These are phyloP conservation scores for Syzygium oleosum DNA, from an alignment of 345 rosid species.

Conservation along the genomic window DNA sequence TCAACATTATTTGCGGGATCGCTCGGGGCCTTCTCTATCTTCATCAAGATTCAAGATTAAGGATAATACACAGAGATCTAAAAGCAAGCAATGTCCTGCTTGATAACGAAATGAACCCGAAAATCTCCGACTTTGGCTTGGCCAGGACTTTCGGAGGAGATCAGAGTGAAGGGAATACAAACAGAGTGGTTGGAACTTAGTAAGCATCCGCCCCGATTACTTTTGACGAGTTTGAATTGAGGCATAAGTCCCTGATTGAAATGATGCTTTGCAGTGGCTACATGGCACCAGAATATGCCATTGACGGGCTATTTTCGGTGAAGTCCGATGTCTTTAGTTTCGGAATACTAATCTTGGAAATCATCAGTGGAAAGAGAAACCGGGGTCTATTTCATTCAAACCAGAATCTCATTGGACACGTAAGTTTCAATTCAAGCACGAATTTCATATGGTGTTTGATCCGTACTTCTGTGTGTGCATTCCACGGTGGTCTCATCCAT, in stretches of 20 bases:
- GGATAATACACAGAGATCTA: slow-evolving; percentile 30
- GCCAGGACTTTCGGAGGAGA: slow-evolving; percentile 26
- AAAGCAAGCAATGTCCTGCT: slow-evolving; percentile 31
- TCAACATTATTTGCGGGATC: slow-evolving; percentile 20
- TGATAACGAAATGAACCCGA: slow-evolving; percentile 23
- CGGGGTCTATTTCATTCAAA: slow-evolving; percentile 20
- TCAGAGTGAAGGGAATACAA: slow-evolving; percentile 18
- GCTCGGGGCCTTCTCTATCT: slow-evolving; percentile 37
- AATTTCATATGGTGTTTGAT: not conserved
- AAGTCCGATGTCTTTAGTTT: slow-evolving; percentile 39
- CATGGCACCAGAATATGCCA: slow-evolving; percentile 34
- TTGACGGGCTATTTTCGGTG: slow-evolving; percentile 25
- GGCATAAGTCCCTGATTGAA: not conserved
- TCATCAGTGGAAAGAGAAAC: slow-evolving; percentile 22
- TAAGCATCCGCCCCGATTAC: not conserved
- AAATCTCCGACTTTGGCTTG: slow-evolving; percentile 30
- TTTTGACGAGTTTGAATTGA: not conserved
- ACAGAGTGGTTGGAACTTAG: slow-evolving; percentile 33
- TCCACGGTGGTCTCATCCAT: not conserved
- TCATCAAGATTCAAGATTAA: slow-evolving; percentile 31
- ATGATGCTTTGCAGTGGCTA: slow-evolving; percentile 15
- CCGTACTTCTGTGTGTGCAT: not conserved
- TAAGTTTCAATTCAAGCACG: slow-evolving; percentile 5
- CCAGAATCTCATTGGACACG: slow-evolving; percentile 14
- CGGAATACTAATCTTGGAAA: slow-evolving; percentile 28